Percentiles rank a stretch among this genome's conserved stretches.
phyloP scores from a whole-genome alignment of 208 protist species.

The Trypanosoma congolense region DNA sequence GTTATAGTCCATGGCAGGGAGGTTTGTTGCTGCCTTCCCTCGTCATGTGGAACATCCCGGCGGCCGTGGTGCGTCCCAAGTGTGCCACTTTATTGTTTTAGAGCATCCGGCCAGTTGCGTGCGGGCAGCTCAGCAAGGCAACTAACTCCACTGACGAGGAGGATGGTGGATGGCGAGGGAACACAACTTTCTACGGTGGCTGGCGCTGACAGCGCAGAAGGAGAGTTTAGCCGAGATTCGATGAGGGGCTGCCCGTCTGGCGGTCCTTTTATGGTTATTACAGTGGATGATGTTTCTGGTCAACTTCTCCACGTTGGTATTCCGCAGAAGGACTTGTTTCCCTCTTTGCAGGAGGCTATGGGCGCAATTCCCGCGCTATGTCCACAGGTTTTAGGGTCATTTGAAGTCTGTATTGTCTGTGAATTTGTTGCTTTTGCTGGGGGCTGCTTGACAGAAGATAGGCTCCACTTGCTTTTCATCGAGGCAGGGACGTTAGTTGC shows the following conservation, averaged over 20 bases:
- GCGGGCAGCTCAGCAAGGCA: background rate
- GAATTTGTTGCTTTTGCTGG: slow-evolving; percentile 29
- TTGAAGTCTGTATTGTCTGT: slow-evolving; percentile 13
- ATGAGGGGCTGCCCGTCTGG: background rate
- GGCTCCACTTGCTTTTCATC: slow-evolving; percentile 22
- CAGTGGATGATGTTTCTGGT: slow-evolving; percentile 23
- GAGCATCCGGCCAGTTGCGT: background rate
- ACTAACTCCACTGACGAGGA: background rate
- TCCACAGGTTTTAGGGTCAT: background rate
- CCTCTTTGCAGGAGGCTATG: slow-evolving; percentile 18
- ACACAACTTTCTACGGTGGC: background rate
- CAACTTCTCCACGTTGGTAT: slow-evolving; percentile 20
- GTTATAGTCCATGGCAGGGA: slow-evolving; percentile 3
- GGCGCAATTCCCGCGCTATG: slow-evolving; percentile 17
- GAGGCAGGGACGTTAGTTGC: slow-evolving; percentile 1
- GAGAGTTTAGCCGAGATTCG: background rate
- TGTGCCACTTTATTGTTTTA: slow-evolving; percentile 25
- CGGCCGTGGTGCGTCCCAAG: background rate
- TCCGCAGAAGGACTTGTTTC: slow-evolving; percentile 22
- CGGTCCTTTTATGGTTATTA: slow-evolving; percentile 10
- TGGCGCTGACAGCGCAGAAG: background rate
- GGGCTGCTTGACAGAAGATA: slow-evolving; percentile 19
- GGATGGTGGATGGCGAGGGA: background rate
- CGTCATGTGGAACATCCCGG: background rate
- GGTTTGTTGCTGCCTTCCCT: slow-evolving; percentile 4